phyloP scores from a whole-genome alignment of 106 monocot genomes.

The Dendrobium nobile region DNA sequence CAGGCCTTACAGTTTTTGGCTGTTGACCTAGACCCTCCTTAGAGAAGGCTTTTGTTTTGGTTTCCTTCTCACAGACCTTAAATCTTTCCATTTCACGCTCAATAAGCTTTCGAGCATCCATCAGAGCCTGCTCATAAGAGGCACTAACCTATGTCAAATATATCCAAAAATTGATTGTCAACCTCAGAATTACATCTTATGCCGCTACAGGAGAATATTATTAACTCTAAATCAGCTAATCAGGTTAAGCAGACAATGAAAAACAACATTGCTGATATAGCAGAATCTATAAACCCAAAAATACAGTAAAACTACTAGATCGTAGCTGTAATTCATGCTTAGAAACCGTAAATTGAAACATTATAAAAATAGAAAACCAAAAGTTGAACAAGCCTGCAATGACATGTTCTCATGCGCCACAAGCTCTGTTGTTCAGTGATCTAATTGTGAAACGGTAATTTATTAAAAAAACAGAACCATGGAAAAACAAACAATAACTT shows the following conservation, averaged over 20 bases:
- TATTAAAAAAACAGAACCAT: neutral
- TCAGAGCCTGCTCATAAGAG: slow-evolving; percentile 96
- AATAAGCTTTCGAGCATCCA: slow-evolving; percentile 97
- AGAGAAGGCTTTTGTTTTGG: slow-evolving; percentile 98
- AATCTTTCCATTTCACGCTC: slow-evolving; percentile 99
- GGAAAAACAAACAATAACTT: neutral
- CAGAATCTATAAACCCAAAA: neutral
- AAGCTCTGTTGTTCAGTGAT: neutral
- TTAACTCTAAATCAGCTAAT: neutral
- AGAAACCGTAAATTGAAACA: neutral
- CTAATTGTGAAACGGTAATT: neutral
- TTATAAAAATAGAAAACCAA: neutral
- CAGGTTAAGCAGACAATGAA: neutral
- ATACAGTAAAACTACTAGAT: neutral
- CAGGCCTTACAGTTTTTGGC: slow-evolving; percentile 78
- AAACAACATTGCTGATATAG: neutral
- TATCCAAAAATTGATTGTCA: slow-evolving; percentile 50
- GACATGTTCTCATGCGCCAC: neutral
- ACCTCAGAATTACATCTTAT: slow-evolving; percentile 14
- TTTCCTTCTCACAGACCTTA: slow-evolving; percentile 98
- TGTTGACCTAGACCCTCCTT: slow-evolving; percentile 98
- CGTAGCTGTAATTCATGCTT: neutral
- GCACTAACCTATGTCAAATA: slow-evolving; percentile 84
- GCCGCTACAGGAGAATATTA: neutral
- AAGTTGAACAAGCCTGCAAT: neutral